A percentile compares a stretch with the other conserved stretches of the same genome.
Conservation (phyloP, 352 stramenopile genomes). For the Phytophthora pluvialis region DNA sequence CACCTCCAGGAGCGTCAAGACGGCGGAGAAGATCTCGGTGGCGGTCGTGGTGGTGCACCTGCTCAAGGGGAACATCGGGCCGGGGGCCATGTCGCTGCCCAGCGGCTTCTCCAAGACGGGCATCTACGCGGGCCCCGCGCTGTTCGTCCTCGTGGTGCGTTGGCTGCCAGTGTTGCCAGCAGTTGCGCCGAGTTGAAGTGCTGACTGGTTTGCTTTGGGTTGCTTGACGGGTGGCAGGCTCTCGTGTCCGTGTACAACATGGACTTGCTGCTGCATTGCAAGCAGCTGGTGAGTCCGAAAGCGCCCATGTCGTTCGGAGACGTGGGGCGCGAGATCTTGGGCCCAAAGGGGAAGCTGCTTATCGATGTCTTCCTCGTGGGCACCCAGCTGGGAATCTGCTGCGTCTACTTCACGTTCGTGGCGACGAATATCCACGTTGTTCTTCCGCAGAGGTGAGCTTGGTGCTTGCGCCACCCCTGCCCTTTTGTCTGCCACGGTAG, state of each 20-base stretch:
- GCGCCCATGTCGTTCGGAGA: conserved; percentile 74
- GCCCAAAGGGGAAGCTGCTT: conserved; percentile 61
- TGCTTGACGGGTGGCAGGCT: too few relatives aligned
- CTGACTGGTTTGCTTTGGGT: neutral
- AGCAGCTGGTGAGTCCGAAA: conserved; percentile 60
- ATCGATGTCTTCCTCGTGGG: conserved; percentile 85
- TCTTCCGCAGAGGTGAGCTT: conserved; percentile 55
- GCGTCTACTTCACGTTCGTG: conserved; percentile 88
- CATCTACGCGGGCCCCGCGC: conserved; percentile 58
- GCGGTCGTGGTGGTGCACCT: conserved; percentile 68
- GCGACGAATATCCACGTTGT: conserved; percentile 84
- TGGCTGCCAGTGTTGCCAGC: neutral
- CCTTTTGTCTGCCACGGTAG: neutral
- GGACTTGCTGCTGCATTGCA: conserved; percentile 77
- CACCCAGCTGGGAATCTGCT: conserved; percentile 84
- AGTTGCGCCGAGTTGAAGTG: neutral
- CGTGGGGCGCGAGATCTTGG: conserved; percentile 68
- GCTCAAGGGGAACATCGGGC: conserved; percentile 80
- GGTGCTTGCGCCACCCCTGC: neutral
- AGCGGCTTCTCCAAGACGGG: conserved; percentile 80
- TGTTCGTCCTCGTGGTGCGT: conserved; percentile 68
- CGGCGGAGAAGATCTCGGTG: conserved; percentile 58
- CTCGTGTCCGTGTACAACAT: conserved; percentile 87
- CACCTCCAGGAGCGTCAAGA: conserved; percentile 8
- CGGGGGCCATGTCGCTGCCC: conserved; percentile 80